phyloP scores from a whole-genome alignment of 768 basidiomycete genomes.

The Kwoniella dendrophila region DNA sequence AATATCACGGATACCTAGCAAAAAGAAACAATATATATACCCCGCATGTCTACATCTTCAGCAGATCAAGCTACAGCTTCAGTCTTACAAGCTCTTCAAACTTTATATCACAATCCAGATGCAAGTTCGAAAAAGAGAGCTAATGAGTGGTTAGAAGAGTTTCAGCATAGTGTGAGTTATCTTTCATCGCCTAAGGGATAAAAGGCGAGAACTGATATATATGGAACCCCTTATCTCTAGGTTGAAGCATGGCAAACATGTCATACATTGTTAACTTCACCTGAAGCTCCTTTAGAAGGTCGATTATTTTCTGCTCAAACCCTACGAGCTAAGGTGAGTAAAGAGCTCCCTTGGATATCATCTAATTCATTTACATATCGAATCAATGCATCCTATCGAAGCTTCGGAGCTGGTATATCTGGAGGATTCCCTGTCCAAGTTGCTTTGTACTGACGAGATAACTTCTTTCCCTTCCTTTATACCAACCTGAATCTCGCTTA shows the following conservation, averaged over 20 bases:
- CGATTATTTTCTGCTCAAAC: slow-evolving; percentile 97
- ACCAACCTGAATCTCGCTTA: slow-evolving; percentile 56
- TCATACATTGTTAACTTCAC: slow-evolving; percentile 81
- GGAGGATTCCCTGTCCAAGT: too few relatives aligned
- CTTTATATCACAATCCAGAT: slow-evolving; percentile 65
- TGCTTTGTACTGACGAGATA: too few relatives aligned
- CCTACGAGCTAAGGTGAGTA: slow-evolving; percentile 83
- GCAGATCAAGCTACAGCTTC: slow-evolving; percentile 25
- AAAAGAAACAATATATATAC: not conserved
- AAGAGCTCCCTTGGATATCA: too few relatives aligned
- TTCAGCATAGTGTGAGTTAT: slow-evolving; percentile 94
- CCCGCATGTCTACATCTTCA: slow-evolving; percentile 17
- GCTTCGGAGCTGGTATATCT: too few relatives aligned
- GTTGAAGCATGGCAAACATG: slow-evolving; percentile 95
- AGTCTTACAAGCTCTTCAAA: slow-evolving; percentile 55
- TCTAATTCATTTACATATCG: too few relatives aligned
- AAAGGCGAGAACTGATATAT: not conserved
- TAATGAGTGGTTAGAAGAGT: slow-evolving; percentile 95
- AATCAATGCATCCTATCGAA: too few relatives aligned
- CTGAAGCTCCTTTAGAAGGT: slow-evolving; percentile 74
- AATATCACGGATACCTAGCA: not conserved
- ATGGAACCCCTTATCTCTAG: slow-evolving; percentile 60
- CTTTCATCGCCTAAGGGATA: not conserved
- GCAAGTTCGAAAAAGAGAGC: slow-evolving; percentile 78
- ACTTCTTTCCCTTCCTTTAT: not conserved